Evolutionary conservation across 352 stramenopile species (phyloP).

Genomic region (Aphanomyces stellatus): DNA sequence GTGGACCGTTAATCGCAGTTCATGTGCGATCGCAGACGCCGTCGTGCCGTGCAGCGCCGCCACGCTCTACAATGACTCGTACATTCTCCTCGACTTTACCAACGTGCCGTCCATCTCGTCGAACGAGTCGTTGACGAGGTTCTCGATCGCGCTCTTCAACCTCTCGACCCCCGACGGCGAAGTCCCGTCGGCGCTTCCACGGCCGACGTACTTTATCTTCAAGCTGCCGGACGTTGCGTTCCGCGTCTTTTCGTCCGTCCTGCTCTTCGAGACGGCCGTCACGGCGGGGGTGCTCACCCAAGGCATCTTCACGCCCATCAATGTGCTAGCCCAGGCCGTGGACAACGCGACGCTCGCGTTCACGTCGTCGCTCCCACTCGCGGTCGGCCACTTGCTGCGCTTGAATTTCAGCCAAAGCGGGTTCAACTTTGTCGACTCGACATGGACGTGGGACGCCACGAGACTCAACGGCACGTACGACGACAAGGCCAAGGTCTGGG

Average conservation of each 20-base stretch:
- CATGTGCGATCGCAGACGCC: background rate
- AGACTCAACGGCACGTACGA: background rate
- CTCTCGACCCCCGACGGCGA: slow-evolving; percentile 27
- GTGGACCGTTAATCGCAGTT: background rate
- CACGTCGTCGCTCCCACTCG: background rate
- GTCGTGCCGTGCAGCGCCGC: background rate
- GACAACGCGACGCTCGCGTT: slow-evolving; percentile 7
- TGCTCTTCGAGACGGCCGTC: background rate
- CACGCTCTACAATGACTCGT: background rate
- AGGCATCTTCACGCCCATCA: background rate
- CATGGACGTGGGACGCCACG: background rate
- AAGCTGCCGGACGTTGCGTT: slow-evolving; percentile 9
- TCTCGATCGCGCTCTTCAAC: slow-evolving; percentile 57
- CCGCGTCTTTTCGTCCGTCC: background rate
- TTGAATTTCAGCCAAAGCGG: slow-evolving; percentile 8
- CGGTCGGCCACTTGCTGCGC: background rate
- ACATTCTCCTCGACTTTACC: slow-evolving; percentile 43
- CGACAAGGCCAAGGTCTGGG: background rate
- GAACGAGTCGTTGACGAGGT: background rate
- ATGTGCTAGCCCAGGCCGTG: slow-evolving; percentile 8
- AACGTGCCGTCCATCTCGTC: background rate
- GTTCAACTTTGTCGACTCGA: slow-evolving; percentile 3
- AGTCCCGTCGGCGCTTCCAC: background rate
- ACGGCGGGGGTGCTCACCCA: background rate
- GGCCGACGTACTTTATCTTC: background rate